Conservation (phyloP, 1,139 yeast genomes). For the Oligophagozyma castellii region DNA sequence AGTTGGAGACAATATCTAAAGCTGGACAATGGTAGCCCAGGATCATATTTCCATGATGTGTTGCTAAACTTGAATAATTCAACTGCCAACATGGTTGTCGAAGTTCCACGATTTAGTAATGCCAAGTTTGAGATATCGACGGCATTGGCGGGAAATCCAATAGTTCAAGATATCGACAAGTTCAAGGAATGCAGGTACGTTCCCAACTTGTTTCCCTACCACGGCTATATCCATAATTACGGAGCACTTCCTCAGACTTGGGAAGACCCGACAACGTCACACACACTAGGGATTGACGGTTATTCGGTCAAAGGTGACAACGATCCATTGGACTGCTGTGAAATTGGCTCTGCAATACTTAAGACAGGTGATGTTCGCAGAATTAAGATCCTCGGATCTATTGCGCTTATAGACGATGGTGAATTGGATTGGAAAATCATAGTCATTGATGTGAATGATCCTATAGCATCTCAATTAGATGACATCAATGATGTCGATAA, state of each 20-base stretch:
- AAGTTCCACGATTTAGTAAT: conserved; percentile 92
- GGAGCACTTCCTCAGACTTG: conserved; percentile 98
- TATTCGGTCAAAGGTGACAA: conserved; percentile 64
- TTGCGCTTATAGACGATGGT: conserved; percentile 93
- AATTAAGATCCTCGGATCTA: conserved; percentile 83
- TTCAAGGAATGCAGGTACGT: conserved; percentile 65
- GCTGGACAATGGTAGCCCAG: conserved; percentile 34
- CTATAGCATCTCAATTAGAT: conserved; percentile 59
- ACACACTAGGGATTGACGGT: conserved; percentile 23
- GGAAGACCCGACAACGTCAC: conserved; percentile 49
- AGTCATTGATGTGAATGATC: conserved; percentile 72
- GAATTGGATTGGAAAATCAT: conserved; percentile 97
- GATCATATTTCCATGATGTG: conserved; percentile 81
- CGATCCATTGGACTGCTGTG: conserved; percentile 94
- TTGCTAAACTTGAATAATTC: conserved; percentile 61
- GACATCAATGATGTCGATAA: conserved; percentile 73
- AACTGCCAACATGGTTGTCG: conserved; percentile 79
- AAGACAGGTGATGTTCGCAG: conserved; percentile 56
- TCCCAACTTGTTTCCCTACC: conserved; percentile 78
- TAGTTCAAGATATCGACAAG: conserved; percentile 80
- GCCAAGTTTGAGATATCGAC: conserved; percentile 85
- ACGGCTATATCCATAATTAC: conserved; percentile 88
- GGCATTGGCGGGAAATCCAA: conserved; percentile 68
- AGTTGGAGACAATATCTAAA: conserved; percentile 32
- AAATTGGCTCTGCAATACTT: conserved; percentile 56